Base-by-base conservation (phyloP, 345 rosid genomes). In the Eucalyptus tenuipes region DNA sequence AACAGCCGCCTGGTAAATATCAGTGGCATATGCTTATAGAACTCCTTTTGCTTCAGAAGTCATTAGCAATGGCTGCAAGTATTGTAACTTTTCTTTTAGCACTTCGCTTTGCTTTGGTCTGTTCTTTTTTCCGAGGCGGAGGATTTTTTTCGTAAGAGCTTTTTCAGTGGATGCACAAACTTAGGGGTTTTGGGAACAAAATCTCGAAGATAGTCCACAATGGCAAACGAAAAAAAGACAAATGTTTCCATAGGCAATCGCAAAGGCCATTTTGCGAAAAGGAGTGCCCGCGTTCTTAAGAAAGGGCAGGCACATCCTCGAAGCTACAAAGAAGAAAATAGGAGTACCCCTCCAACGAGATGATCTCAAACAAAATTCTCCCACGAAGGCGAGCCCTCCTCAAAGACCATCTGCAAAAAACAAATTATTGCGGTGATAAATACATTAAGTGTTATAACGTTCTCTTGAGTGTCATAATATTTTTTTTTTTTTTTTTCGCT, bases 361-460 rank as follows among this genome's bases (percentile, higher is more conserved):
- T 52, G 25, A 52, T 52, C 55, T 52, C 55, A 18, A 52, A 20
- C 57, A 2, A 55, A 55, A 22, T 24, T 55, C 61, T 55, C 61
- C 61, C 61, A 22, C 13, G 29, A 55, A 59, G 14, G 27, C 4
- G 3, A 57, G n/a, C 66, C 66, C 66, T 59, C 66, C 66, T 59
- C 66, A 59, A 25, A 59, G 66, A 59, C 7, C n/a, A 59, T 59
- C 2, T 12, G 15, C 8, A 59, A 59, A 59, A 59, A 5, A 27
- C 66, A 3, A 59, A 59, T 27, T 59, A 25, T 59, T 59, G 4
- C 16, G 1, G 7, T 25, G 59, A 53, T 53, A 53, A 55, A 55
- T 55, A 9, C 29, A 9, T 4, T 55, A 24, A 55, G 61, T 22
- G 61, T 55, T 55, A 55, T 6, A 55, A 2, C 3, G 0, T 1